Percentiles rank a stretch among this genome's conserved stretches.
phyloP scores from a whole-genome alignment of 805 yeast genomes.

The Yueomyces sp. region DNA sequence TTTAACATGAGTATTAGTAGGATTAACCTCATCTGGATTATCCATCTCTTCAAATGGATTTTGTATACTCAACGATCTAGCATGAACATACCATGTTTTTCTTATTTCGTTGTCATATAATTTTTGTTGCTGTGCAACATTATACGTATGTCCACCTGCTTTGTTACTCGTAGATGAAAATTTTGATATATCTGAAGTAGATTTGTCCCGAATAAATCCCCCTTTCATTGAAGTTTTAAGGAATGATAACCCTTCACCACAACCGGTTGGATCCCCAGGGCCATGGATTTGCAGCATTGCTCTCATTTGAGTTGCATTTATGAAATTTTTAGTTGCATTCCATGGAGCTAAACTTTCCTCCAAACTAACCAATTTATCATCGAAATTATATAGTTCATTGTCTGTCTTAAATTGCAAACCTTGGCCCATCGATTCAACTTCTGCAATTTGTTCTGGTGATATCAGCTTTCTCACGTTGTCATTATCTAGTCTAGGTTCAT shows the following conservation, averaged over 20 bases:
- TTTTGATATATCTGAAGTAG: neutral
- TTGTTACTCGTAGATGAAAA: neutral
- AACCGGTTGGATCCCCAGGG: conserved; percentile 88
- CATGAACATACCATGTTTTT: conserved; percentile 82
- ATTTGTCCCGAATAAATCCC: conserved; percentile 44
- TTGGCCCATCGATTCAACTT: conserved; percentile 83
- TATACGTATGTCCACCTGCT: conserved; percentile 50
- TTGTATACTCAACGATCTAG: conserved; percentile 37
- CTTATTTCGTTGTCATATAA: conserved; percentile 83
- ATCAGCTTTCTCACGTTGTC: conserved; percentile 73
- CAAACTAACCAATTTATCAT: conserved; percentile 41
- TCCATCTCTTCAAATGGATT: conserved; percentile 26
- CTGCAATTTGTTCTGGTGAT: conserved; percentile 78
- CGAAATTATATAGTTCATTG: conserved; percentile 40
- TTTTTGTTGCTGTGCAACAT: conserved; percentile 76
- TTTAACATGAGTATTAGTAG: conserved; percentile 19
- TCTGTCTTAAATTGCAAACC: conserved; percentile 88
- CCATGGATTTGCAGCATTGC: conserved; percentile 94
- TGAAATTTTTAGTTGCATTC: conserved; percentile 85
- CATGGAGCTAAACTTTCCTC: conserved; percentile 88
- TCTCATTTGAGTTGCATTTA: conserved; percentile 89
- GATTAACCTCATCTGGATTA: conserved; percentile 26
- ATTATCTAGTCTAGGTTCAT: conserved; percentile 55
- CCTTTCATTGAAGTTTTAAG: conserved; percentile 90
- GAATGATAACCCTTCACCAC: conserved; percentile 80